Evolutionary conservation across 805 yeast genomes (phyloP), one percentile per base, ranked within the genome.

Genomic region (Wickerhamomyces silvicola): DNA sequence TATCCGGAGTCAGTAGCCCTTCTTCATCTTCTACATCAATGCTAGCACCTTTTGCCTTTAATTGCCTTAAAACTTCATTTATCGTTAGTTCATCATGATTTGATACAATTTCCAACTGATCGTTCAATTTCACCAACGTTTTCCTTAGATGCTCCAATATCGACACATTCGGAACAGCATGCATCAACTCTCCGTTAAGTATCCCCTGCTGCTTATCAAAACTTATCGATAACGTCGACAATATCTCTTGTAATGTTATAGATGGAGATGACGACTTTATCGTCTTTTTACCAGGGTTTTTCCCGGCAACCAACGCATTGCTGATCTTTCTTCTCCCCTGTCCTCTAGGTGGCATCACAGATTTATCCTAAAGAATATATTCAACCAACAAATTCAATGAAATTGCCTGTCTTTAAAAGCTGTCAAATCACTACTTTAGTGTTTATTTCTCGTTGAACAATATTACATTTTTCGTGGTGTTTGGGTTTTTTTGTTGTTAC

Each of bases 141-240:
- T 64, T 64, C 31, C 42, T 31, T 33, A 51, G 24, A 3, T 32
- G 27, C 14, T 50, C 55, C 11, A 51, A 27, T 1, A 26, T 24
- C 1, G 32, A 6, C 14, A 61, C 30, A 3, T 37, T 34, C 1
- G 69, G 70, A 14, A 62, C 56, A 6, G 71, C 64, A 2, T 68
- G 57, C 0, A 72, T 61, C 6, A 66, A 47, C 13, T 73, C 78
- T 1, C 88, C 88, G 42, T 69, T 77, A 16, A 81, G 54, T 32
- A 72, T 54, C 2, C 87, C 87, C 12, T 70, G 60, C 24, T 73
- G 70, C 5, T 70, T 60, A 45, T 79, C 83, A 47, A 73, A 80
- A 1, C 71, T 57, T 32, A 81, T 52, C 28, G 66, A 62, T 23
- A 78, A 54, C 40, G 72, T 74, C 28, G 59, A 58, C 33, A 80